phyloP scores from a whole-genome alignment of 306 rosid genomes.

The Prunus fruticosa region DNA sequence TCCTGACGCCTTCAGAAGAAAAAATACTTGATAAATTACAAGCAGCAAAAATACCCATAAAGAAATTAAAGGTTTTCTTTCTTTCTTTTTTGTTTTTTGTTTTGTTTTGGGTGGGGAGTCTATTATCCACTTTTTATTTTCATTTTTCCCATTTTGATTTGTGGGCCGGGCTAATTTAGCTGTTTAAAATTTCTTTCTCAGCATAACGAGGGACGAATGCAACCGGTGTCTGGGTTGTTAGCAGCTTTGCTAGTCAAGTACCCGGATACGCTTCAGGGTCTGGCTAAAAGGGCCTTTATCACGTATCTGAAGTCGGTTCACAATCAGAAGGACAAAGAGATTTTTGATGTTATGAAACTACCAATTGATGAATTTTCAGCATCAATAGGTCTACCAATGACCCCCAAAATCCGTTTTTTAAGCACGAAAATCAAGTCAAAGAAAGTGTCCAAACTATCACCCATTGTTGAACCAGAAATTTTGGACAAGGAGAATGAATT shows the following conservation, averaged over 20 bases:
- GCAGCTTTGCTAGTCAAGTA: slow-evolving; percentile 75
- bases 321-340: slow-evolving; percentile 76
- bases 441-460: slow-evolving; percentile 23
- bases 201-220: too few species aligned
- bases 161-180: slow-evolving; percentile 16
- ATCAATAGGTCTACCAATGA: slow-evolving; percentile 83
- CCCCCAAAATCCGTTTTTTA: slow-evolving; percentile 72
- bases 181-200: too few species aligned
- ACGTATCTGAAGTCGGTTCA: slow-evolving; percentile 75
- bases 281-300: slow-evolving; percentile 73
- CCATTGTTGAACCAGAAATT: slow-evolving; percentile 37
- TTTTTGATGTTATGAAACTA: slow-evolving; percentile 73
- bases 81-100: neutral
- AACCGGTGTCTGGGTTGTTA: slow-evolving; percentile 69
- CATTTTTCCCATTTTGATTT: neutral
- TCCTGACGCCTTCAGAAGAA: slow-evolving; percentile 73
- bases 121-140: neutral
- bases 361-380: slow-evolving; percentile 72
- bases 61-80: slow-evolving; percentile 53
- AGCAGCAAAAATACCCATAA: slow-evolving; percentile 72
- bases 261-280: slow-evolving; percentile 56
- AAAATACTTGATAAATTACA: slow-evolving; percentile 72
- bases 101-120: neutral
- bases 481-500: slow-evolving; percentile 33
- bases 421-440: slow-evolving; percentile 55